Conservation (phyloP, 495 filamentous ascomycete genomes). For the Barbatosphaeria neglecta region DNA sequence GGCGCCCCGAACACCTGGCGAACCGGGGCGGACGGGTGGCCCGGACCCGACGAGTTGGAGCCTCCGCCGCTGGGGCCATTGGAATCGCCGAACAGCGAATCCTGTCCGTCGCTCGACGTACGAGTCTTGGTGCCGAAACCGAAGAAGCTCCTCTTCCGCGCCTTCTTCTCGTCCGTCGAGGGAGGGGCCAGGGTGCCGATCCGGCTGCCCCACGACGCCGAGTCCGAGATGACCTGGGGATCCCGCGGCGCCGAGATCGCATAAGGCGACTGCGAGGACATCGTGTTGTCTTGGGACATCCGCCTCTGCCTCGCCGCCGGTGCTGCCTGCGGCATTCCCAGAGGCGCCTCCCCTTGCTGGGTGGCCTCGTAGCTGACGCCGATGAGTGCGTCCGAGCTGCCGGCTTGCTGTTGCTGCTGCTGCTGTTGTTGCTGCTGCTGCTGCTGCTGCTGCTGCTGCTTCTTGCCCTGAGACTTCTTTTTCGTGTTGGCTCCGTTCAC, state of each 20-base stretch:
- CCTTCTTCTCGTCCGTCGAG: conserved; percentile 59
- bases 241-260: conserved; percentile 82
- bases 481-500: conserved; percentile 26
- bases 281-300: conserved; percentile 15
- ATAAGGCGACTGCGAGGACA: conserved; percentile 32
- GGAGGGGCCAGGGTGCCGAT: conserved; percentile 35
- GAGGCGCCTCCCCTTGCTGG: conserved; percentile 48
- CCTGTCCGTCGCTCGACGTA: conserved; percentile 35
- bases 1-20: conserved; percentile 79
- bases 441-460: conserved; percentile 21
- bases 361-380: conserved; percentile 78
- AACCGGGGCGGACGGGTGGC: conserved; percentile 44
- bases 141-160: conserved; percentile 88
- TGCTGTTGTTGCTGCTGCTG: conserved; percentile 22
- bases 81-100: conserved; percentile 31
- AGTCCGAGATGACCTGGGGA: conserved; percentile 73
- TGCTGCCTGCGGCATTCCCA: conserved; percentile 26
- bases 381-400: conserved; percentile 48
- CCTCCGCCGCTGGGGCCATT: conserved; percentile 7
- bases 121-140: conserved; percentile 59
- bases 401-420: conserved; percentile 7
- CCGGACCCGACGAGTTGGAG: conserved; percentile 8
- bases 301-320: conserved; percentile 7
- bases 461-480: conserved; percentile 38
- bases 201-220: conserved; percentile 79